A percentile compares a stretch with the other conserved stretches of the same genome.
Conservation (phyloP, 805 yeast species). For the Saturnispora quitensis region DNA sequence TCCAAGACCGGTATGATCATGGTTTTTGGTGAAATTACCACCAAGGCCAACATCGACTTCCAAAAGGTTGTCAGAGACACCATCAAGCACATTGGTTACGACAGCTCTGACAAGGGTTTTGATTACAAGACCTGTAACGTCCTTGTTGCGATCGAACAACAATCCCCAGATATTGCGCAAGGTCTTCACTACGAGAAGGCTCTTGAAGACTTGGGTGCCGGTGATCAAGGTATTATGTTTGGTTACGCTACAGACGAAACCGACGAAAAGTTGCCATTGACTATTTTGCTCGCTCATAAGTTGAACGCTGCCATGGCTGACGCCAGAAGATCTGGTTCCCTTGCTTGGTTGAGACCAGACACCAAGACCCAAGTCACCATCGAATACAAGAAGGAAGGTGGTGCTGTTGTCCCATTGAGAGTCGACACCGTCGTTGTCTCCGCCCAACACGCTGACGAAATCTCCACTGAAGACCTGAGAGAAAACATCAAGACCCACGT, state of each 20-base stretch:
- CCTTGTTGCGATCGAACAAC: slow-evolving; percentile 97
- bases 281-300: slow-evolving; percentile 89
- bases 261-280: slow-evolving; percentile 93
- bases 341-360: slow-evolving; percentile 98
- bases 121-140: slow-evolving; percentile 99
- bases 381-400: slow-evolving; percentile 88
- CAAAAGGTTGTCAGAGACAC: slow-evolving; percentile 98
- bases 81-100: slow-evolving; percentile 97
- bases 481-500: slow-evolving; percentile 66
- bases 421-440: slow-evolving; percentile 97
- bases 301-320: slow-evolving; percentile 93
- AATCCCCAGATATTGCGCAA: slow-evolving; percentile 98
- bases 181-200: slow-evolving; percentile 97
- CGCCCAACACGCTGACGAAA: slow-evolving; percentile 95
- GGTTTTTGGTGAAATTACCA: slow-evolving; percentile 99
- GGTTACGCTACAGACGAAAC: slow-evolving; percentile 99
- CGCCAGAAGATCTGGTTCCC: slow-evolving; percentile 93
- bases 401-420: slow-evolving; percentile 92
- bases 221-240: slow-evolving; percentile 99
- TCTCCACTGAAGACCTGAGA: slow-evolving; percentile 90
- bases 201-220: slow-evolving; percentile 96
- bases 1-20: slow-evolving; percentile 98
- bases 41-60: slow-evolving; percentile 90
- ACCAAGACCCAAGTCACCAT: slow-evolving; percentile 99
- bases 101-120: slow-evolving; percentile 90